These are phyloP conservation scores for Carpinus fangiana DNA, from an alignment of 306 rosid species.

Conservation along the genomic window DNA sequence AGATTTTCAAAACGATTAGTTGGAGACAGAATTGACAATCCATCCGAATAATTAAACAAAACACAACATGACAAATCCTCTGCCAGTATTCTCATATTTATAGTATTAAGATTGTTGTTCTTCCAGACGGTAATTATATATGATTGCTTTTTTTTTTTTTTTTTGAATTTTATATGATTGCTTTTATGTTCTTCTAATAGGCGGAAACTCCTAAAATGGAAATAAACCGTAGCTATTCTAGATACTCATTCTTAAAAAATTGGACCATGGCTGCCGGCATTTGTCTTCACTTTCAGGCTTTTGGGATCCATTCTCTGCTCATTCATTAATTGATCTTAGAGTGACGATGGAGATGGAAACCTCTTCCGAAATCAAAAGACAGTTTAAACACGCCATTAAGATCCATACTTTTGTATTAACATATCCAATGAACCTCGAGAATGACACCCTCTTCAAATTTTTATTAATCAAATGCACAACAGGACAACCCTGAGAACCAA, in stretches of 20 bases:
- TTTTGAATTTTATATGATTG: background rate
- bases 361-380: no score
- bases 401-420: no score
- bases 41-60: background rate
- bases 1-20: background rate
- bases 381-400: no score
- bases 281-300: background rate
- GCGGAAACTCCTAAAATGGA: background rate
- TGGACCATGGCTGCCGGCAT: background rate
- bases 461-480: background rate
- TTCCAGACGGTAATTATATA: background rate
- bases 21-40: background rate
- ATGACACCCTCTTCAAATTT: background rate
- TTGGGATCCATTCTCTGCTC: no score
- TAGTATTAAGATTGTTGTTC: background rate
- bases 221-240: no score
- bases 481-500: background rate
- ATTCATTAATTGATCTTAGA: no score
- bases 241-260: no score
- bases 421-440: background rate
- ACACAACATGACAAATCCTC: background rate
- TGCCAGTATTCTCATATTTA: background rate
- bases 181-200: background rate
- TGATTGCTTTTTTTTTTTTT: no score
- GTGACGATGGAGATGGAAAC: no score